phyloP scores from a whole-genome alignment of 1,284 basidiomycete genomes.

The Pseudozyma tsukubaensis region DNA sequence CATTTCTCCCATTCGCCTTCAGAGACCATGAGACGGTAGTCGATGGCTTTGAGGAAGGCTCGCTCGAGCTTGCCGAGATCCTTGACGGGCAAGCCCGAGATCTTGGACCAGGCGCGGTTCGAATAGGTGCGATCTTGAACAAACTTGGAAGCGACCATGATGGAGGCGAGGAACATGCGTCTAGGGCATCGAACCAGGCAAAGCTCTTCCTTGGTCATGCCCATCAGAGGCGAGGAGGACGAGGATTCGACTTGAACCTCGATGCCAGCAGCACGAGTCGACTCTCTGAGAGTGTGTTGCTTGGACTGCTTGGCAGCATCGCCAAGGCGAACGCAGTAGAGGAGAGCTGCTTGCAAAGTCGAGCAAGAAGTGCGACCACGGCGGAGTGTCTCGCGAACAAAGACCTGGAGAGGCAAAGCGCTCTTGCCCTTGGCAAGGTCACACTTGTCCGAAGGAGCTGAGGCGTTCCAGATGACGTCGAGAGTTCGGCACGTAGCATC shows the following conservation, averaged over 20 bases:
- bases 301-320: slow-evolving; percentile 28
- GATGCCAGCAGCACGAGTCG: slow-evolving; percentile 21
- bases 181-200: slow-evolving; percentile 75
- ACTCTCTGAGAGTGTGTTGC: slow-evolving; percentile 27
- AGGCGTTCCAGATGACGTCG: slow-evolving; percentile 51
- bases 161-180: slow-evolving; percentile 84
- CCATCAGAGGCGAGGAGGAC: slow-evolving; percentile 32
- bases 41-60: slow-evolving; percentile 69
- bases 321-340: slow-evolving; percentile 61
- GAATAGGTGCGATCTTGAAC: slow-evolving; percentile 91
- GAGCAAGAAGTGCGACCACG: slow-evolving; percentile 65
- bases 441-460: slow-evolving; percentile 28
- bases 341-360: slow-evolving; percentile 63
- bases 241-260: slow-evolving; percentile 21
- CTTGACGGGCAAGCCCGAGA: slow-evolving; percentile 69
- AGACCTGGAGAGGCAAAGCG: slow-evolving; percentile 61
- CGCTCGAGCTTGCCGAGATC: slow-evolving; percentile 71
- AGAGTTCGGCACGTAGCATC: slow-evolving; percentile 50
- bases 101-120: slow-evolving; percentile 87
- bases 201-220: slow-evolving; percentile 42
- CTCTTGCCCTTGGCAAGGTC: slow-evolving; percentile 43
- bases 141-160: slow-evolving; percentile 90
- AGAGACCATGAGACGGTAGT: slow-evolving; percentile 69
- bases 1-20: slow-evolving; percentile 60
- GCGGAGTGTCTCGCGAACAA: slow-evolving; percentile 66